Conservation (phyloP, 2,329 filamentous ascomycete species). For the Calonectria pseudoturangicola region DNA sequence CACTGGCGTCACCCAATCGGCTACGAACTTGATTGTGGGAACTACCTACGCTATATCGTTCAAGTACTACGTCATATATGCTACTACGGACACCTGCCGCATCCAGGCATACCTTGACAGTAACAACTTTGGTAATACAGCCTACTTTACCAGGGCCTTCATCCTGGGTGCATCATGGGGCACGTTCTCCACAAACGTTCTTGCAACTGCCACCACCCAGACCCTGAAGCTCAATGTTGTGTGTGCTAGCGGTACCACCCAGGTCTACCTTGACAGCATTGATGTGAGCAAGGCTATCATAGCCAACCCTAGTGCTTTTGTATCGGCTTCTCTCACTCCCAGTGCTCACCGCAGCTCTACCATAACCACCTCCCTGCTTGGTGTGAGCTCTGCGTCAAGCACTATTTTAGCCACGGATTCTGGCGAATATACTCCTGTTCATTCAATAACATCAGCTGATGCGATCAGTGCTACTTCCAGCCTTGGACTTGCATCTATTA, state of each 20-base stretch:
- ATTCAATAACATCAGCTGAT: too few relatives aligned
- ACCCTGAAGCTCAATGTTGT: conserved; percentile 19
- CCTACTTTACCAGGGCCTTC: conserved; percentile 19
- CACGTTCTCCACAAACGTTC: conserved; percentile 6
- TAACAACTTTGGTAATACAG: conserved; percentile 18
- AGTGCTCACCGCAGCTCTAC: too few relatives aligned
- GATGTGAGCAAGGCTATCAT: background rate
- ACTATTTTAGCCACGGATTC: too few relatives aligned
- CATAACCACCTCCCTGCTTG: too few relatives aligned
- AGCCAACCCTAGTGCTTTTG: too few relatives aligned
- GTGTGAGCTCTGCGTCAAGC: too few relatives aligned
- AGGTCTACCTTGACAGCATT: conserved; percentile 8
- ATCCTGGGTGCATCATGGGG: background rate
- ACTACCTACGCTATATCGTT: conserved; percentile 19
- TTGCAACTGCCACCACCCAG: conserved; percentile 5
- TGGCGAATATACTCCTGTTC: too few relatives aligned
- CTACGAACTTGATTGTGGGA: background rate
- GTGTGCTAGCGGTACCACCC: conserved; percentile 9
- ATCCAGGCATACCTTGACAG: conserved; percentile 19
- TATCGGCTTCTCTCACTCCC: too few relatives aligned
- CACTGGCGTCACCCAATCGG: conserved; percentile 8
- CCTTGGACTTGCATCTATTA: background rate
- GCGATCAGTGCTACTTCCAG: too few relatives aligned
- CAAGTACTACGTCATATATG: conserved; percentile 19
- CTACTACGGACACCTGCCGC: conserved; percentile 14